A percentile compares a stretch with the other conserved stretches of the same genome.
These are phyloP conservation scores for Rhynchosporium graminicola DNA, from an alignment of 2,329 filamentous ascomycete genomes.

Conservation along the genomic window DNA sequence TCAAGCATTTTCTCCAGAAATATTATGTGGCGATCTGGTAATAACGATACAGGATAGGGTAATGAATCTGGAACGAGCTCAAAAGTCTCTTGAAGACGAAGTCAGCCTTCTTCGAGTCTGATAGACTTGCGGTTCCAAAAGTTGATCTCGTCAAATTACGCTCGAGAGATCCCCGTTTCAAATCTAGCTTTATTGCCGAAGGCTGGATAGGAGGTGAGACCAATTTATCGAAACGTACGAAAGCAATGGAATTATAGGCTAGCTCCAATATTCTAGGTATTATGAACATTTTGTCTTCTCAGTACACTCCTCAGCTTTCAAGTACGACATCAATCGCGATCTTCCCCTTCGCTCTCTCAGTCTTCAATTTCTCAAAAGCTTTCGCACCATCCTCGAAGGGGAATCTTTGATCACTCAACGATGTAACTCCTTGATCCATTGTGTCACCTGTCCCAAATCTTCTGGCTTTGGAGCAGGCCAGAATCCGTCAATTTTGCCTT, in stretches of 20 bases:
- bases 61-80: no score
- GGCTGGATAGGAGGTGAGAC: background rate
- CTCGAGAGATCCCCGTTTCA: background rate
- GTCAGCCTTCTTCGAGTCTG: no score
- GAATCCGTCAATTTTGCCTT: slow-evolving; percentile 48
- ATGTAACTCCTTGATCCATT: slow-evolving; percentile 56
- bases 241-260: background rate
- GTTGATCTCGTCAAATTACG: no score
- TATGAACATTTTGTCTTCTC: background rate
- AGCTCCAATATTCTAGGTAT: background rate
- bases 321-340: slow-evolving; percentile 45
- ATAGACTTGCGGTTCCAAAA: no score
- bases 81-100: no score
- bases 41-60: no score
- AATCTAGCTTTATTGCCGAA: no score
- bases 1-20: no score
- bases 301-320: slow-evolving; percentile 8
- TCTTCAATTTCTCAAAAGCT: slow-evolving; percentile 61
- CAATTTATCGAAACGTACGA: background rate
- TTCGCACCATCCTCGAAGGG: slow-evolving; percentile 57
- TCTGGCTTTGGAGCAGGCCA: slow-evolving; percentile 50
- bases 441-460: slow-evolving; percentile 51
- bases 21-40: no score
- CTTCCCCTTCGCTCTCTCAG: slow-evolving; percentile 58
- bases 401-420: slow-evolving; percentile 57